These are phyloP conservation scores for Candida boidinii DNA, from an alignment of 805 yeast species.

Conservation along the genomic window DNA sequence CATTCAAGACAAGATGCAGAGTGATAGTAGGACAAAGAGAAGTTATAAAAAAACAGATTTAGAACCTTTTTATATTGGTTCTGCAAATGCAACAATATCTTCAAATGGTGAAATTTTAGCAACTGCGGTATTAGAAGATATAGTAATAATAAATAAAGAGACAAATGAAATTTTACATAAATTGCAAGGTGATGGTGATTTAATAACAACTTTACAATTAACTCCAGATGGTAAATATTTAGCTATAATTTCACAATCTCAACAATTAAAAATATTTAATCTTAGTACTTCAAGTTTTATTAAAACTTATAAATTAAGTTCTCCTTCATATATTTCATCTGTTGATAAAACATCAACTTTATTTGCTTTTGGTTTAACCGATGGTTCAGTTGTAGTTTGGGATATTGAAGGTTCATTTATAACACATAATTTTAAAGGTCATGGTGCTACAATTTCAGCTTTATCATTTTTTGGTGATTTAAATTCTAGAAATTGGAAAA, in stretches of 20 bases:
- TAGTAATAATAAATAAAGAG: constrained; percentile 56
- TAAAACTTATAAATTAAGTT: constrained; percentile 51
- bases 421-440: constrained; percentile 90
- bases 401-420: constrained; percentile 82
- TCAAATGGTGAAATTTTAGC: constrained; percentile 58
- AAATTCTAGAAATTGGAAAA: constrained; percentile 63
- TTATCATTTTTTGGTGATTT: constrained; percentile 64
- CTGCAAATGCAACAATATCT: constrained; percentile 65
- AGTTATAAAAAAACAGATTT: constrained; percentile 36
- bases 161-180: constrained; percentile 50
- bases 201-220: constrained; percentile 63
- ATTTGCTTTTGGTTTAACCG: constrained; percentile 91
- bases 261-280: constrained; percentile 63
- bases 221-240: constrained; percentile 69
- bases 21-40: constrained; percentile 15
- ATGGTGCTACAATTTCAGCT: constrained; percentile 80
- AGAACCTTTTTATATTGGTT: constrained; percentile 83
- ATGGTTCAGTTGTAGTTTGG: constrained; percentile 86
- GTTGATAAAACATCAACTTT: constrained; percentile 77
- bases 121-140: constrained; percentile 72
- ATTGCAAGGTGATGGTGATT: constrained; percentile 80
- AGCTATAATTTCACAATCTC: constrained; percentile 76
- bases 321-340: constrained; percentile 76
- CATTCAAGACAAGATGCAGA: too few species aligned
- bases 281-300: constrained; percentile 30